Evolutionary conservation across 768 basidiomycete genomes (phyloP).

Genomic region (Coprinopsis cinerea): DNA sequence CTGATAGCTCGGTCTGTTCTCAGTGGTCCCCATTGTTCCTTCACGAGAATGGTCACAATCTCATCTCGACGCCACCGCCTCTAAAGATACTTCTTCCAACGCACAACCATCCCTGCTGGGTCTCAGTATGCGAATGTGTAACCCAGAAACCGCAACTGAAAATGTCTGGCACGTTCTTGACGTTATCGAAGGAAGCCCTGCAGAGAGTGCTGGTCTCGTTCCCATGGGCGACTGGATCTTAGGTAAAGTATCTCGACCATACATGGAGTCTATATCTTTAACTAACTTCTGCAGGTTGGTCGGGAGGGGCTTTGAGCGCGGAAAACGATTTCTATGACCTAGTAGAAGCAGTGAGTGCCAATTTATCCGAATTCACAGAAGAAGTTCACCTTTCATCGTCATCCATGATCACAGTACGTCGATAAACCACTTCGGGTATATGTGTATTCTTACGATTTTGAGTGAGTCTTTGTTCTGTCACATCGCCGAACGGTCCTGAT

Average conservation of each 20-base stretch:
- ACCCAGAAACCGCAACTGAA: slow-evolving; percentile 82
- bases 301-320: slow-evolving; percentile 83
- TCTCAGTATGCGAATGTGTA: slow-evolving; percentile 88
- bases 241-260: slow-evolving; percentile 20
- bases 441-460: slow-evolving; percentile 96
- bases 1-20: neutral
- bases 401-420: slow-evolving; percentile 59
- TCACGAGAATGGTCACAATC: slow-evolving; percentile 77
- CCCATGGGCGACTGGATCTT: slow-evolving; percentile 69
- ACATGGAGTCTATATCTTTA: slow-evolving; percentile 18
- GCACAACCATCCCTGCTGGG: slow-evolving; percentile 88
- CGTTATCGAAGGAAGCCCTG: slow-evolving; percentile 92
- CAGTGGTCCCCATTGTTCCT: slow-evolving; percentile 82
- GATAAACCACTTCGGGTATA: slow-evolving; percentile 92
- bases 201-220: slow-evolving; percentile 93
- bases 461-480: slow-evolving; percentile 47
- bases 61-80: slow-evolving; percentile 27
- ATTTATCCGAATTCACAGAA: slow-evolving; percentile 7
- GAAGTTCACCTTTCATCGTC: neutral
- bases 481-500: slow-evolving; percentile 7
- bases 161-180: slow-evolving; percentile 99
- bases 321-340: slow-evolving; percentile 97
- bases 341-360: slow-evolving; percentile 74
- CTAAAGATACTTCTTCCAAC: slow-evolving; percentile 33
- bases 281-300: slow-evolving; percentile 83